Percentiles rank a stretch among this genome's conserved stretches.
These are phyloP conservation scores for Phyllostachys edulis DNA, from an alignment of 176 grass and related monocot species.

Conservation along the genomic window DNA sequence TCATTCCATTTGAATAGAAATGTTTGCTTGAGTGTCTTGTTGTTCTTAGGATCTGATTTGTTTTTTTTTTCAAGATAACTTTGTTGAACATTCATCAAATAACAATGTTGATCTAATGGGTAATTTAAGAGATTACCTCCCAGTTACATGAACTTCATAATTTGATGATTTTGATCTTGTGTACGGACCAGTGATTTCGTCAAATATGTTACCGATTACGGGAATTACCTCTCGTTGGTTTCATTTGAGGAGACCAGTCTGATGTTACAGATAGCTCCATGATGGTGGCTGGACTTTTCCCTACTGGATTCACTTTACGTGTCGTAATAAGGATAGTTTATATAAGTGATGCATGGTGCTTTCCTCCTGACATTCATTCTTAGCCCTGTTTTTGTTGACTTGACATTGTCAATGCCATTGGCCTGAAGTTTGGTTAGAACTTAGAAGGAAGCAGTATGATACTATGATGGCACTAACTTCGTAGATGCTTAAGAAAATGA, in stretches of 20 bases:
- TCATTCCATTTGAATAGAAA: conserved; percentile 10
- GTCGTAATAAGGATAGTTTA: background rate
- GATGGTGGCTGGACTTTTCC: conserved; percentile 1
- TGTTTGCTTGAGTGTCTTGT: conserved; percentile 7
- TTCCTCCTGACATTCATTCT: conserved; percentile 15
- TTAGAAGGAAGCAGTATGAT: conserved; percentile 8
- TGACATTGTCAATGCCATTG: background rate
- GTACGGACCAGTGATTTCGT: background rate
- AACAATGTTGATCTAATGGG: background rate
- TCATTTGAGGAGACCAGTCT: conserved; percentile 3
- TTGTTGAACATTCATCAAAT: conserved; percentile 6
- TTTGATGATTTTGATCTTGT: conserved; percentile 11
- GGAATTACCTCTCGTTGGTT: background rate
- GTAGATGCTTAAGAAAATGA: conserved; percentile 9
- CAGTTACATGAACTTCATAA: background rate
- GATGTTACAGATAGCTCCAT: background rate
- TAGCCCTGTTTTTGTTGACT: conserved; percentile 14
- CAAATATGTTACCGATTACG: background rate
- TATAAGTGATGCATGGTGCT: conserved; percentile 8
- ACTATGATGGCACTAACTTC: background rate
- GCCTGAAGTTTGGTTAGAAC: background rate
- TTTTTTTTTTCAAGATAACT: background rate
- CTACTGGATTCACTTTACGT: background rate
- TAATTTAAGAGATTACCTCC: conserved; percentile 1
- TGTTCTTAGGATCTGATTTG: background rate